Base-by-base conservation (phyloP, 768 basidiomycete genomes). In the Leucosporidium scottii region DNA sequence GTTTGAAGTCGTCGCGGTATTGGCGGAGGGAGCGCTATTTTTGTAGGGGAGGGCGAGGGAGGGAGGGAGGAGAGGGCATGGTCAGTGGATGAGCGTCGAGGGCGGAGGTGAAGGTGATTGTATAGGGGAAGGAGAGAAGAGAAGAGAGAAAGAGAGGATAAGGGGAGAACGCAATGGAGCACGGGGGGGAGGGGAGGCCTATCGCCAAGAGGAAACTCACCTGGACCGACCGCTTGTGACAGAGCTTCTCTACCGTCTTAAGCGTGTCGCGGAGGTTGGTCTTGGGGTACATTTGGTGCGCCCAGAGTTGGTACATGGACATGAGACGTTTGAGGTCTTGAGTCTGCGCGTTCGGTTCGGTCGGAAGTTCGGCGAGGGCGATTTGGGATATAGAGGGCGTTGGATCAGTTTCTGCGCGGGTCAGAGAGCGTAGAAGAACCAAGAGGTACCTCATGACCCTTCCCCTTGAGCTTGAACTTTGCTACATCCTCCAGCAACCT, bases 291-390 rank as follows among this genome's bases (percentile, higher is more conserved):
- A 99, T 82, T 74, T 83, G 84, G 79, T 98, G 96, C 5, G 91
- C 84, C 96, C 96, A 99, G 74, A 92, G 89, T 75, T 93, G 91
- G 76, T 98, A 98, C 47, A 89, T 80, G 69, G 86, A 85, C 63
- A 98, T 81, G 20, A 97, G 79, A 49, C 88, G 82, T 70, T 85
- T 85, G 49, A 99, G 83, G 78, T 99, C 93, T 60, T 84, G 78
- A n/a, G 82, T 82, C 93, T 97, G 75, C 9, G 27, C 21, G 49
- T 34, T 34, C 34, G 34, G 27, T 7, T n/a, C 5, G 18, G 39
- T n/a, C 56, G 51, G 15, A n/a, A n/a, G 39, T 44, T 44, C 39
- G 39, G 39, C 39, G 39, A 44, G 15, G 39, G 39, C 12, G 34
- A 36, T 5, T 5, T 5, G 39, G 10, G 27, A 44, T 27, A 61